phyloP scores from a whole-genome alignment of 768 basidiomycete species.

The Neoboletus magnificus region DNA sequence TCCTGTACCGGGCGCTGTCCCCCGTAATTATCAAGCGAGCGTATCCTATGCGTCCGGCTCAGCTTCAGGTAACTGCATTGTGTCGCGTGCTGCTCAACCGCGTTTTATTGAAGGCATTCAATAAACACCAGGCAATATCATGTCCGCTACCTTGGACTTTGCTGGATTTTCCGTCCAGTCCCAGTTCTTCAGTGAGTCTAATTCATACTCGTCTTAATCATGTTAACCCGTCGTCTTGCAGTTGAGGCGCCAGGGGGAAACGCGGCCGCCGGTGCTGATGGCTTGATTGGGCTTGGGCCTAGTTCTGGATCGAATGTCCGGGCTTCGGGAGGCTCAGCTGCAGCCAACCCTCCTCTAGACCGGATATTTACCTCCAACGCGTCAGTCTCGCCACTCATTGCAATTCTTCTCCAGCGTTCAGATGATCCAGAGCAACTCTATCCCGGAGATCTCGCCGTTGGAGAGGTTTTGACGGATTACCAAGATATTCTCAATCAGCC shows the following conservation, averaged over 20 bases:
- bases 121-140: conserved; percentile 24
- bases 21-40: conserved; percentile 36
- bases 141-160: conserved; percentile 29
- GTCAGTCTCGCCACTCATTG: conserved; percentile 57
- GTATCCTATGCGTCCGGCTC: conserved; percentile 55
- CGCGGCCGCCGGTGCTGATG: conserved; percentile 20
- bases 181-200: conserved; percentile 27
- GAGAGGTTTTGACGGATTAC: conserved; percentile 52
- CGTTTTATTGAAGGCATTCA: background rate
- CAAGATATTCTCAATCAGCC: conserved; percentile 48
- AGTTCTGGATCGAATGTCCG: conserved; percentile 52
- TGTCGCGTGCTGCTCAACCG: background rate
- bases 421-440: conserved; percentile 50
- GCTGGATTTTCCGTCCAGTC: conserved; percentile 47
- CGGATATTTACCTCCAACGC: conserved; percentile 60
- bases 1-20: conserved; percentile 36
- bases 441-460: conserved; percentile 61
- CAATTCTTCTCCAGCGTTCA: conserved; percentile 60
- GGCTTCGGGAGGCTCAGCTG: conserved; percentile 28
- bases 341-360: conserved; percentile 57
- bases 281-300: conserved; percentile 60
- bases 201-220: background rate
- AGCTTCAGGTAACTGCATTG: conserved; percentile 40
- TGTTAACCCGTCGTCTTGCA: conserved; percentile 8
- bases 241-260: conserved; percentile 16